Conservation (phyloP, 495 filamentous ascomycete genomes). For the Xylaria sp. region DNA sequence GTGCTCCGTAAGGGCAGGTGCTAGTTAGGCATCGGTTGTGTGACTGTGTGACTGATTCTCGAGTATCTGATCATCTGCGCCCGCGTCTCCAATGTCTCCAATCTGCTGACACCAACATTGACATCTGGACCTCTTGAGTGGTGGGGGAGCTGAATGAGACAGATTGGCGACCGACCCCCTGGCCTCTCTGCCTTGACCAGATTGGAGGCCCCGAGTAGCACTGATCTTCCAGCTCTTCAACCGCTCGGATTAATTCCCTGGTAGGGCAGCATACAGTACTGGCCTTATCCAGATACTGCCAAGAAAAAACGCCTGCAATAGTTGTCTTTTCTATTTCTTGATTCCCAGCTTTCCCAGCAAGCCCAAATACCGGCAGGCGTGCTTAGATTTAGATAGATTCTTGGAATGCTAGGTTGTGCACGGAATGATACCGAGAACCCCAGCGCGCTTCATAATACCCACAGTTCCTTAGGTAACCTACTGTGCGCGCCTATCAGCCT, state of each 20-base stretch:
- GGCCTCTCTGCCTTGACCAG: not conserved
- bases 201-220: not conserved
- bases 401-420: slow-evolving; percentile 2
- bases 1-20: not conserved
- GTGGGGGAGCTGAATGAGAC: slow-evolving; percentile 15
- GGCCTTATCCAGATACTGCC: not conserved
- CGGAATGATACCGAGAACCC: slow-evolving; percentile 8
- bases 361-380: not conserved
- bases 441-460: slow-evolving; percentile 1
- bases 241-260: slow-evolving; percentile 17
- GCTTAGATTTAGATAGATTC: slow-evolving; percentile 1
- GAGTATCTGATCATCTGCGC: not conserved
- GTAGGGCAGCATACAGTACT: not conserved
- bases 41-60: slow-evolving; percentile 13
- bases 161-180: slow-evolving; percentile 9
- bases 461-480: not conserved
- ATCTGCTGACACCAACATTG: slow-evolving; percentile 19
- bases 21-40: not conserved
- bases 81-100: not conserved
- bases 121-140: not conserved
- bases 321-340: not conserved
- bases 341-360: not conserved
- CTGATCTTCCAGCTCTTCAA: not conserved
- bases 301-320: slow-evolving; percentile 2
- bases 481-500: not conserved